These are phyloP conservation scores for Pyronema domesticum DNA, from an alignment of 495 filamentous ascomycete genomes.

Conservation along the genomic window DNA sequence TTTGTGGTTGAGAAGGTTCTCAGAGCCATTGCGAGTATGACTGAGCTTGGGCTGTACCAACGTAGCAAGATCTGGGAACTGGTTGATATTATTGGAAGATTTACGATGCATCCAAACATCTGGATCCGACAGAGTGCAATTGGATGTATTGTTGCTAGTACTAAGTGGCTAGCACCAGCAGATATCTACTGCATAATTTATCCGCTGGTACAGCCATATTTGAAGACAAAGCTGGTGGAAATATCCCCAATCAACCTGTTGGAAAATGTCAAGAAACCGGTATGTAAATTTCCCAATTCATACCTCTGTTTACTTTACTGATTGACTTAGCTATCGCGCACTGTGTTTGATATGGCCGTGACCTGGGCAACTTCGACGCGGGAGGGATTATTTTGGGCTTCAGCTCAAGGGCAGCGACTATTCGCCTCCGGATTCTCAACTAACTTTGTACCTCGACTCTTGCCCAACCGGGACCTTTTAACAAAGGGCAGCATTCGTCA, in stretches of 20 bases:
- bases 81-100: conserved; percentile 32
- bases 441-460: conserved; percentile 28
- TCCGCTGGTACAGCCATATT: conserved; percentile 60
- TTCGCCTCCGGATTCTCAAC: conserved; percentile 44
- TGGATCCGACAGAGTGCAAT: conserved; percentile 66
- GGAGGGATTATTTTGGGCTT: conserved; percentile 70
- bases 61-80: conserved; percentile 73
- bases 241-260: conserved; percentile 59
- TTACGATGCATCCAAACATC: conserved; percentile 72
- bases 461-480: background rate
- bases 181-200: conserved; percentile 67
- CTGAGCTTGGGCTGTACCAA: conserved; percentile 71
- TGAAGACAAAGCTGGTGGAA: conserved; percentile 47
- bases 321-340: conserved; percentile 31
- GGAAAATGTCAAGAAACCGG: conserved; percentile 64
- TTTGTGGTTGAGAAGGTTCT: conserved; percentile 85
- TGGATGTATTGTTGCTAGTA: conserved; percentile 60
- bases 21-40: conserved; percentile 75
- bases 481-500: background rate
- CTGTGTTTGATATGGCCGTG: conserved; percentile 67
- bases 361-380: conserved; percentile 72
- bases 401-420: conserved; percentile 43
- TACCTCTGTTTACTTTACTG: background rate
- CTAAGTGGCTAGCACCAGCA: conserved; percentile 58
- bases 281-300: conserved; percentile 3